These are phyloP conservation scores for Lactarius pseudohatsudake DNA, from an alignment of 768 basidiomycete genomes.

Conservation along the genomic window DNA sequence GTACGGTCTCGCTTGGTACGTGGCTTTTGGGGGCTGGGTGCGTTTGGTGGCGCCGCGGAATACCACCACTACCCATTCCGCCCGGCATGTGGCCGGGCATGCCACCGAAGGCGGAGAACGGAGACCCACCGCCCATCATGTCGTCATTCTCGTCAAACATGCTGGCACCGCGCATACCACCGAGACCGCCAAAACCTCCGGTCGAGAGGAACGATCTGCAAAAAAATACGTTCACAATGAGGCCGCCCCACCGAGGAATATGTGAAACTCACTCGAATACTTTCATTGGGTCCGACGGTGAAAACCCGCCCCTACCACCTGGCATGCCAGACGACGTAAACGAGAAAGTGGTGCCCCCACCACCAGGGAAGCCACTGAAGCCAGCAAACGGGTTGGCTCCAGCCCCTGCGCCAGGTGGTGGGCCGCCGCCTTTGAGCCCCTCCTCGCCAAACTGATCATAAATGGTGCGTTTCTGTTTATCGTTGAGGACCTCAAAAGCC, in stretches of 20 bases:
- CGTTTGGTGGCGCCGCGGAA: neutral
- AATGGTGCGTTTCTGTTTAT: constrained; percentile 77
- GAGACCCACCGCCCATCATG: constrained; percentile 40
- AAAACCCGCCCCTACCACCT: constrained; percentile 51
- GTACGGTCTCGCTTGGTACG: constrained; percentile 59
- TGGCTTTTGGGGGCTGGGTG: constrained; percentile 34
- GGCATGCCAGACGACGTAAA: constrained; percentile 42
- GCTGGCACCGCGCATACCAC: constrained; percentile 34
- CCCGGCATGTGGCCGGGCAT: constrained; percentile 62
- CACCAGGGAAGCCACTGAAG: constrained; percentile 47
- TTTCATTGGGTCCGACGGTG: constrained; percentile 78
- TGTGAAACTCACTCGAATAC: constrained; percentile 75
- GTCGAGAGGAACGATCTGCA: constrained; percentile 59
- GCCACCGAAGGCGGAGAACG: constrained; percentile 38
- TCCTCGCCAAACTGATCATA: constrained; percentile 97
- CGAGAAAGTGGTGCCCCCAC: constrained; percentile 52
- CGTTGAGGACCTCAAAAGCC: constrained; percentile 93
- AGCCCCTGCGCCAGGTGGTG: constrained; percentile 50
- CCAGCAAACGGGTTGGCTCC: constrained; percentile 40
- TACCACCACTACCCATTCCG: constrained; percentile 41
- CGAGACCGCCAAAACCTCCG: constrained; percentile 39
- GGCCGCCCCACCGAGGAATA: neutral
- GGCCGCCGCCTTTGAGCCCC: constrained; percentile 75
- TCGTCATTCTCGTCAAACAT: constrained; percentile 43
- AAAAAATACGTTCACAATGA: constrained; percentile 16